Percentiles rank a stretch among this genome's conserved stretches.
Conservation (phyloP, 768 basidiomycete genomes). For the Cubamyces sp. region DNA sequence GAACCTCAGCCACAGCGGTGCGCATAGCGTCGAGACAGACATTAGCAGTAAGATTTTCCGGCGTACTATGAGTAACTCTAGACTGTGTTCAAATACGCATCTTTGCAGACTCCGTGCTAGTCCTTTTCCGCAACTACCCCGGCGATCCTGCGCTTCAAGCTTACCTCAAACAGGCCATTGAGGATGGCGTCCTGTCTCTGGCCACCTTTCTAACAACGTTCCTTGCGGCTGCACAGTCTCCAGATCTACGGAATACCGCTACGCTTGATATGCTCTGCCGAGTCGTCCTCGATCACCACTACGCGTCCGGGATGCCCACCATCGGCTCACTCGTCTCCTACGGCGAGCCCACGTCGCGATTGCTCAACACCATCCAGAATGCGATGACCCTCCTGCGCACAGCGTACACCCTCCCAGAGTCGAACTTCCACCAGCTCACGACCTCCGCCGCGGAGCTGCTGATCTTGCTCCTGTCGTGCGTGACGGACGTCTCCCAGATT, state of each 20-base stretch:
- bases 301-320: conserved; percentile 55
- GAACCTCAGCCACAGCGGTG: conserved; percentile 42
- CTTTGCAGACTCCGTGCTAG: conserved; percentile 66
- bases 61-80: not conserved
- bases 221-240: conserved; percentile 66
- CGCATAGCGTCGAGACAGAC: conserved; percentile 53
- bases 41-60: conserved; percentile 58
- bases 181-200: conserved; percentile 58
- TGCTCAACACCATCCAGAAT: conserved; percentile 62
- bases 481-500: conserved; percentile 63
- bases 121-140: conserved; percentile 68
- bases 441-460: conserved; percentile 67
- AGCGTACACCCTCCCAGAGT: conserved; percentile 52
- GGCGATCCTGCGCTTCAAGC: conserved; percentile 69
- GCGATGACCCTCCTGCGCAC: conserved; percentile 61
- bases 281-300: conserved; percentile 65
- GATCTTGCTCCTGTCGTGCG: conserved; percentile 61
- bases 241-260: conserved; percentile 62
- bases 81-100: not conserved
- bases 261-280: conserved; percentile 75
- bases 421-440: conserved; percentile 61
- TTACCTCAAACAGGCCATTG: conserved; percentile 65
- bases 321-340: conserved; percentile 59
- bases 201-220: conserved; percentile 66
- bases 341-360: conserved; percentile 49